phyloP scores from a whole-genome alignment of 2,329 filamentous ascomycete genomes.

The Xylariaceae sp. region DNA sequence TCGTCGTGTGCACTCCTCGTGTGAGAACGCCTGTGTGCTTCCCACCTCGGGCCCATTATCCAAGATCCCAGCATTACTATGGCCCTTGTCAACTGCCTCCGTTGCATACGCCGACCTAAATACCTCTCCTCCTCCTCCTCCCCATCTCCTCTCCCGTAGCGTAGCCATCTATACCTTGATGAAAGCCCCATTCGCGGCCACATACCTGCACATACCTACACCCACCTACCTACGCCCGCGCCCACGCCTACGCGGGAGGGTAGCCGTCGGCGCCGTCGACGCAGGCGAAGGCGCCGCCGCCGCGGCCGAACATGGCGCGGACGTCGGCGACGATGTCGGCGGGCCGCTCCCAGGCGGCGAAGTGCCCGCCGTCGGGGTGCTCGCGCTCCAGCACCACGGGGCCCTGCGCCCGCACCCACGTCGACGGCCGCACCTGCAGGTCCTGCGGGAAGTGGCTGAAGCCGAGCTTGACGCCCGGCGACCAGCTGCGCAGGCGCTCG shows the following conservation, averaged over 20 bases:
- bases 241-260: slow-evolving; percentile 12
- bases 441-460: slow-evolving; percentile 53
- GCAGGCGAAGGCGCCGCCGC: slow-evolving; percentile 35
- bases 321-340: slow-evolving; percentile 45
- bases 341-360: slow-evolving; percentile 53
- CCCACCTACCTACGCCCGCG: background rate
- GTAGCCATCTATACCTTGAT: too few relatives aligned
- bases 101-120: too few relatives aligned
- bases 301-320: slow-evolving; percentile 49
- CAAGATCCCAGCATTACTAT: too few relatives aligned
- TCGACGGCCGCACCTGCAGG: slow-evolving; percentile 42
- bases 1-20: too few relatives aligned
- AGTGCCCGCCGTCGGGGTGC: slow-evolving; percentile 50
- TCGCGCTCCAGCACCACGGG: slow-evolving; percentile 49
- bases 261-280: slow-evolving; percentile 23
- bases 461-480: slow-evolving; percentile 29
- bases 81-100: too few relatives aligned
- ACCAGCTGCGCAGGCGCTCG: slow-evolving; percentile 16
- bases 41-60: too few relatives aligned
- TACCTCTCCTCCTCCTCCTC: too few relatives aligned
- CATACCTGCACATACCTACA: too few relatives aligned
- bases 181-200: too few relatives aligned
- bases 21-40: too few relatives aligned
- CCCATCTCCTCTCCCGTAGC: too few relatives aligned
- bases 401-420: slow-evolving; percentile 52